phyloP scores from a whole-genome alignment of 805 yeast species.

The Suhomyces kilbournensis region DNA sequence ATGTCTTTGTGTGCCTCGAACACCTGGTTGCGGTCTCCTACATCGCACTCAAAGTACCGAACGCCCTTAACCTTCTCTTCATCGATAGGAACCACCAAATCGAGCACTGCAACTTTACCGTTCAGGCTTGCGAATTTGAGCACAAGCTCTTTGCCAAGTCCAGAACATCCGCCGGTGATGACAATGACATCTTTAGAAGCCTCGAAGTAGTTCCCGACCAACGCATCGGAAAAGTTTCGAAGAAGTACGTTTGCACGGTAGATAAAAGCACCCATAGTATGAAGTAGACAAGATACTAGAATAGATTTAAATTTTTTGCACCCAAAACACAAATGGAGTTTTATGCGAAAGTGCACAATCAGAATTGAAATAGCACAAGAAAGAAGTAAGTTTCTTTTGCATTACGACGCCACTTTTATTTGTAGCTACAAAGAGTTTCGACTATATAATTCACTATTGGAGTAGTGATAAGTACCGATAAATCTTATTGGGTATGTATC shows the following conservation, averaged over 20 bases:
- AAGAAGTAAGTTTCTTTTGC: no score
- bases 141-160: constrained; percentile 71
- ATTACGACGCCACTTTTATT: no score
- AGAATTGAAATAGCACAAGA: no score
- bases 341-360: not conserved
- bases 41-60: constrained; percentile 65
- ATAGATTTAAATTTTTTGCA: not conserved
- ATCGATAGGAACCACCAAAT: constrained; percentile 44
- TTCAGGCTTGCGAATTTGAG: constrained; percentile 39
- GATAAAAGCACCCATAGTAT: constrained; percentile 2
- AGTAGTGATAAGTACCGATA: no score
- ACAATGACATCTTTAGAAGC: constrained; percentile 59
- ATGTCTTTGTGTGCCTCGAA: constrained; percentile 39
- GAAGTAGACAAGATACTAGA: not conserved
- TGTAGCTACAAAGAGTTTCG: no score
- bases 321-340: not conserved
- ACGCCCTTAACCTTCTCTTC: constrained; percentile 40
- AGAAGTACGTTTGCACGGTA: constrained; percentile 18
- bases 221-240: constrained; percentile 29
- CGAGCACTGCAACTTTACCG: constrained; percentile 64
- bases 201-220: constrained; percentile 54
- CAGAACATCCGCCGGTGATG: constrained; percentile 82
- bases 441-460: no score
- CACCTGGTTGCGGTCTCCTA: constrained; percentile 51
- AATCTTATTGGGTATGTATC: no score